Base-by-base conservation (phyloP, 1,284 basidiomycete species). In the Puccinia hordei region DNA sequence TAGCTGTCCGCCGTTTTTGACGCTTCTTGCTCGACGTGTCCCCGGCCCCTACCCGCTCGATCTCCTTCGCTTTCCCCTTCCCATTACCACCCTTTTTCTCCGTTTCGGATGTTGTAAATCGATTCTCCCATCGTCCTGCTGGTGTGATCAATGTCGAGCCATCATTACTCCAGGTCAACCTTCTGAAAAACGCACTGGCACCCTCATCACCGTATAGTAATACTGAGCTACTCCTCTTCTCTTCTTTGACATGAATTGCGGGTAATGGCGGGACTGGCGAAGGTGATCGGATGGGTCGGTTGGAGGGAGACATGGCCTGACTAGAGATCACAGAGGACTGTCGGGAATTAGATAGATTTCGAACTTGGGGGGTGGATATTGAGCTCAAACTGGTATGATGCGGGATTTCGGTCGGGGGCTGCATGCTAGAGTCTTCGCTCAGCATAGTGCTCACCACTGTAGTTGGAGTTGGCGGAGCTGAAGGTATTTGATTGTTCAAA, bases 101-200 rank as follows among this genome's bases (percentile, higher is more conserved):
- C 59, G 24, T 17, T 4, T 79, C 76, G n/a, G 38, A 15, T 24
- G 49, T 44, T 15, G 17, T 89, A 59, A 91, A 89, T 17, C 93
- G 92, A 85, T 96, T 94, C 85, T 97, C 94, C 84, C 97, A 98
- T 84, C 97, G 92, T 0, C 97, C 96, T 0, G 95, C 95, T 0
- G 97, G 96, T 0, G 97, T 98, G 82, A 98, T 88, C 27, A 99
- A 88, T 69, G 99, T 87, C 12, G 91, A 93, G 0, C 97, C 96
- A 85, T 99, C 96, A 1, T 96, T 93, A 81, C 94, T 95, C 87
- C 98, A 99, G 4, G 91, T 91, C 77, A 99, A 87, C 38, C 96
- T 89, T 41, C 97, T 89, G 89, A 98, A 99, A 88, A 99, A 99
- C 83, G 96, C 94, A 3, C 93, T 95, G 84, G 91, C 94, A 83